phyloP scores from a whole-genome alignment of 257 asterid genomes.

The Anisodus tanguticus region DNA sequence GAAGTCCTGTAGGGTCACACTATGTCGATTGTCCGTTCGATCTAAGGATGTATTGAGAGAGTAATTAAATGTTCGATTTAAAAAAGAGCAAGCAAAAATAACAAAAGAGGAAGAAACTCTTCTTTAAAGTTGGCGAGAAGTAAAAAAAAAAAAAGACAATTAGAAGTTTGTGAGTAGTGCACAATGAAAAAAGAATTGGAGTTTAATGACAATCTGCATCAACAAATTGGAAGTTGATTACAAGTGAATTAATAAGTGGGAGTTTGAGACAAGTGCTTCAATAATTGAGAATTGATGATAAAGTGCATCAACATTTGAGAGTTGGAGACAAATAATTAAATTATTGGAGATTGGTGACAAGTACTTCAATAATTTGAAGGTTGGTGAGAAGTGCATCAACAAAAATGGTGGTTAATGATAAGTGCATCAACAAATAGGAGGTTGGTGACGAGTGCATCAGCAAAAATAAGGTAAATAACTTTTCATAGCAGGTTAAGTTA shows the following conservation, averaged over 20 bases:
- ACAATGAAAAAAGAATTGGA: too few relatives aligned
- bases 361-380: not conserved
- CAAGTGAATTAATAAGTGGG: not conserved
- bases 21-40: too few relatives aligned
- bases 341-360: not conserved
- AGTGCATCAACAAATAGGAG: not conserved
- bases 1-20: too few relatives aligned
- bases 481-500: too few relatives aligned
- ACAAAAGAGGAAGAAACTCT: too few relatives aligned
- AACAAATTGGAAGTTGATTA: not conserved
- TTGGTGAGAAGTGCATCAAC: not conserved
- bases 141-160: too few relatives aligned
- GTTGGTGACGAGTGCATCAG: not conserved
- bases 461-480: too few relatives aligned
- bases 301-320: not conserved
- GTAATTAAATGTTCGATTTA: too few relatives aligned
- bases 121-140: too few relatives aligned
- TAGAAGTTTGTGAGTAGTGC: too few relatives aligned
- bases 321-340: not conserved
- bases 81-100: too few relatives aligned
- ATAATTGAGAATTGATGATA: not conserved
- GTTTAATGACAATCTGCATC: not conserved
- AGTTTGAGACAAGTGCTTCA: not conserved
- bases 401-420: not conserved
- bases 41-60: too few relatives aligned